Evolutionary conservation across 2,329 filamentous ascomycete genomes (phyloP), one percentile per base, ranked within the genome.

Genomic region (Canariomyces notabilis): DNA sequence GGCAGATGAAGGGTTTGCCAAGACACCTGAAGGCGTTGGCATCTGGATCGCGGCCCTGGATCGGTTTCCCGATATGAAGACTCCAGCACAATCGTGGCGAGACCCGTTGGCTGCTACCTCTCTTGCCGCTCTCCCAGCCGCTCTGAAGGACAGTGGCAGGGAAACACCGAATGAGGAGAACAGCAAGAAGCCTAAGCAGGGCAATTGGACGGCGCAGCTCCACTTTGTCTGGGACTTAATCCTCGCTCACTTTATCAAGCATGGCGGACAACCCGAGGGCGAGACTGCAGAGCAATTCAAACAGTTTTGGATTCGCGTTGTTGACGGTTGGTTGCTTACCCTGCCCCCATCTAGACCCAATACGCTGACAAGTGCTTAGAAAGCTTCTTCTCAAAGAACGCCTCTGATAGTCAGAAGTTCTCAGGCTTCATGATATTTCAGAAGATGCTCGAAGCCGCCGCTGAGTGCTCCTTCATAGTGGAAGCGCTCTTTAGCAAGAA

Each of bases 201-300:
- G 85, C 15, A 83, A 82, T 51, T 90, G 88, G 76, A 89, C 82
- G 46, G 80, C 86, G 1, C 86, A 89, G 59, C 72, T 94, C 45
- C 87, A 89, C 58, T 95, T 94, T 63, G 87, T 89, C 0, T 96
- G 91, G 93, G 80, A 87, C 53, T 67, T 90, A 20, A 79, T 96
- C 16, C 65, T 95, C n/a, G 67, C 61, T 1, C 70, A 75, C 49
- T 80, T 75, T 53, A 54, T 70, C 20, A 64, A 67, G 42, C 57
- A 62, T 22, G 57, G 55, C 3, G 51, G 57, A 7, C 45, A 55
- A 2, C 58, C 62, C 5, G 61, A 65, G 16, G 65, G 59, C 15
- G 58, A 65, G 15, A 59, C 61, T 1, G 62, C 65, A 23, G 65
- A 75, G 18, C 67, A 74, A 12, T 89, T 95, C 61, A 73, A 76